Evolutionary conservation across 2,329 filamentous ascomycete species (phyloP).

Genomic region (Colletotrichum sp.): DNA sequence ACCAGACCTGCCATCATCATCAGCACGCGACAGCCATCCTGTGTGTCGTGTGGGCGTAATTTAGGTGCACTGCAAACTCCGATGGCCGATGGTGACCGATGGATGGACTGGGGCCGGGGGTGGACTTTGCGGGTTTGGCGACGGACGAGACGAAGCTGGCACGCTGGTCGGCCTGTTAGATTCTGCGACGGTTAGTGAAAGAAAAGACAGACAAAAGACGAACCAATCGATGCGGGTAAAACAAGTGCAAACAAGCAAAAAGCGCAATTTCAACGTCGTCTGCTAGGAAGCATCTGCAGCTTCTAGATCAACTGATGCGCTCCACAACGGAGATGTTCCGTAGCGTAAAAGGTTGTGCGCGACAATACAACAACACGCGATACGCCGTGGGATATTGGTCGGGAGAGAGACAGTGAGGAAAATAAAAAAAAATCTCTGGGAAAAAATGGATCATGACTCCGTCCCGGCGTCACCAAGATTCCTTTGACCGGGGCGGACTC

Average conservation of each 20-base stretch:
- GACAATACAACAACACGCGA: background rate
- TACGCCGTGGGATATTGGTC: background rate
- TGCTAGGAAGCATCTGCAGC: background rate
- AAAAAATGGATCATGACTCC: constrained; percentile 9
- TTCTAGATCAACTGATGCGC: constrained; percentile 3
- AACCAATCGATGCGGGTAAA: background rate
- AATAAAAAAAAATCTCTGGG: background rate
- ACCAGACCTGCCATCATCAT: background rate
- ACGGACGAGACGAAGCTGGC: constrained; percentile 4
- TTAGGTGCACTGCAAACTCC: background rate
- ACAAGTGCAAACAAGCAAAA: background rate
- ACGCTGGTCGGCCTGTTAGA: background rate
- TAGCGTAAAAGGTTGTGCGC: background rate
- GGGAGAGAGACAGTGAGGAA: background rate
- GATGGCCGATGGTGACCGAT: background rate
- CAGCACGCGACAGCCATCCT: constrained; percentile 8
- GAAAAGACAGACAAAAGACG: background rate
- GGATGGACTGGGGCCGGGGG: background rate
- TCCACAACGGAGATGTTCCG: constrained; percentile 20
- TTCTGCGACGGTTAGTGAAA: background rate
- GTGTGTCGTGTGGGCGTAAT: background rate
- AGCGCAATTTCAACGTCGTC: background rate
- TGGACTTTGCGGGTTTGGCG: background rate
- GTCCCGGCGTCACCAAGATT: background rate
- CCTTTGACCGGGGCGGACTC: background rate